A percentile compares a stretch with the other conserved stretches of the same genome.
These are phyloP conservation scores for Neofusicoccum kwambonambiense DNA, from an alignment of 2,329 filamentous ascomycete genomes.

Conservation along the genomic window DNA sequence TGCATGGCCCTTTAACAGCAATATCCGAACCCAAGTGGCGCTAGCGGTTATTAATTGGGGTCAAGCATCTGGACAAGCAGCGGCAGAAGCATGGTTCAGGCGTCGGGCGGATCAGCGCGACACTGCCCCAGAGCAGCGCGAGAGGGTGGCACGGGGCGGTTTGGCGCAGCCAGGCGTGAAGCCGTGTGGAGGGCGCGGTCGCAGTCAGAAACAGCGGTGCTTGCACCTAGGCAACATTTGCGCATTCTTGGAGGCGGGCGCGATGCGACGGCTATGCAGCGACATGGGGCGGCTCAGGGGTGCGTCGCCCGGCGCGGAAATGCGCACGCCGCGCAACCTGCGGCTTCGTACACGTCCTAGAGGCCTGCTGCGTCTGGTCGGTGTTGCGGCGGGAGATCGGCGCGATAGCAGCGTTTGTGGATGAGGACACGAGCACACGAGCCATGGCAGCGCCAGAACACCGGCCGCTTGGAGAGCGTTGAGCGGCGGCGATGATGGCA, in stretches of 20 bases:
- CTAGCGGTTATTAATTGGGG: background rate
- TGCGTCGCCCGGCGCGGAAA: background rate
- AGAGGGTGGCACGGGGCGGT: background rate
- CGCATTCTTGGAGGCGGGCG: background rate
- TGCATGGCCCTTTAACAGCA: background rate
- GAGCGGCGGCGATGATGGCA: slow-evolving; percentile 9
- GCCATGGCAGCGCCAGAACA: background rate
- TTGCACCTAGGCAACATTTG: background rate
- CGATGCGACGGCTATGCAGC: background rate
- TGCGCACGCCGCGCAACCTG: background rate
- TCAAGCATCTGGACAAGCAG: background rate
- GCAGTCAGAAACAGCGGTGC: background rate
- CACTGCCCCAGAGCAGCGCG: background rate
- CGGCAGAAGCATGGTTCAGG: background rate
- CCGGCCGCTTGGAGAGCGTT: background rate
- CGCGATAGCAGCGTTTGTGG: background rate
- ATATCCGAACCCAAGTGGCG: background rate
- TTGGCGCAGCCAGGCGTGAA: background rate
- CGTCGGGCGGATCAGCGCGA: background rate
- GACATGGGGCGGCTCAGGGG: slow-evolving; percentile 11
- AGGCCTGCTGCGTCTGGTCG: no score
- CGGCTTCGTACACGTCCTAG: no score
- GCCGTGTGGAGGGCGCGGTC: background rate
- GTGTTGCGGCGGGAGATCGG: slow-evolving; percentile 2
- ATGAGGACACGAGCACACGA: background rate